Evolutionary conservation across 2,329 filamentous ascomycete genomes (phyloP).

Genomic region (Huntiella omanensis): DNA sequence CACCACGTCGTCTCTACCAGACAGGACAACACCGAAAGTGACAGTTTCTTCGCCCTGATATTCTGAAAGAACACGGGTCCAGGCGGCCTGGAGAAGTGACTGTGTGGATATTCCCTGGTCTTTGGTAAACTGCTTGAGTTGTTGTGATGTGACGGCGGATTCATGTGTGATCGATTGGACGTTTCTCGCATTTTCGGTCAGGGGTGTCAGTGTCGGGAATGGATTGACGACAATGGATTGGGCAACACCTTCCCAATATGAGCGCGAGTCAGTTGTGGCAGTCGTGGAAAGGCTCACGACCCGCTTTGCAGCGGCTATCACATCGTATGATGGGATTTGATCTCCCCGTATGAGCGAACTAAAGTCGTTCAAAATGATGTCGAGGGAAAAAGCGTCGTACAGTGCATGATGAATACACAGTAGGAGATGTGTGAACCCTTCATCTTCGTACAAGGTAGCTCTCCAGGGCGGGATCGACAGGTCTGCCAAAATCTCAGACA

Average conservation of each 20-base stretch:
- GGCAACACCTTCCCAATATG: constrained; percentile 43
- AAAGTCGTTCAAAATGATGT: constrained; percentile 44
- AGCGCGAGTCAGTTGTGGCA: constrained; percentile 17
- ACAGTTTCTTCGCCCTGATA: constrained; percentile 60
- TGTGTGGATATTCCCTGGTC: constrained; percentile 49
- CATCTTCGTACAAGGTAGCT: constrained; percentile 26
- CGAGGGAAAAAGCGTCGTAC: constrained; percentile 65
- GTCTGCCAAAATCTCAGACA: constrained; percentile 20
- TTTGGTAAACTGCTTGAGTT: neutral
- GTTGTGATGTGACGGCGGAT: neutral
- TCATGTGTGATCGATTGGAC: constrained; percentile 18
- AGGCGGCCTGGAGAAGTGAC: constrained; percentile 56
- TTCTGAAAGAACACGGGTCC: constrained; percentile 54
- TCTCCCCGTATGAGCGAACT: constrained; percentile 15
- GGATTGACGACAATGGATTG: constrained; percentile 37
- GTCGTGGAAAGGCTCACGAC: neutral
- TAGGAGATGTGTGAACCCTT: constrained; percentile 19
- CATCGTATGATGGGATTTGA: neutral
- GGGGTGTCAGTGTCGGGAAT: constrained; percentile 61
- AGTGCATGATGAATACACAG: constrained; percentile 50
- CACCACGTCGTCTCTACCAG: constrained; percentile 47
- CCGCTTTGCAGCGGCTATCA: neutral
- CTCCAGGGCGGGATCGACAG: constrained; percentile 45
- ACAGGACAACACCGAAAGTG: constrained; percentile 64
- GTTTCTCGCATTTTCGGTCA: constrained; percentile 21